These are phyloP conservation scores for Acephala macrosclerotiorum DNA, from an alignment of 2,329 filamentous ascomycete genomes.

Conservation along the genomic window DNA sequence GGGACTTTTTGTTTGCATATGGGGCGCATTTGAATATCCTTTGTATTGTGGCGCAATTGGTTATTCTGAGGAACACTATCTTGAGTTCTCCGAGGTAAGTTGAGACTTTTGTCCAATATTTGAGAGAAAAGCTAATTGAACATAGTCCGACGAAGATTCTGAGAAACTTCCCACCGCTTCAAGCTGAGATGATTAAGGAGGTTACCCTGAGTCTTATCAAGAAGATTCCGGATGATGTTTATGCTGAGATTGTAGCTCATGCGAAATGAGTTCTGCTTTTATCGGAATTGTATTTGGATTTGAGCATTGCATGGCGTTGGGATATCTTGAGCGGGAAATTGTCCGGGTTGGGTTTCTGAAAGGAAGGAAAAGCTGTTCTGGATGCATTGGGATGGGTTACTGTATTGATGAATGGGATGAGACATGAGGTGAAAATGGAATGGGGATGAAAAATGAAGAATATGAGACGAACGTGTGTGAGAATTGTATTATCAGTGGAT, in stretches of 20 bases:
- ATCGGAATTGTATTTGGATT: neutral
- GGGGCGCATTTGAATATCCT: slow-evolving; percentile 94
- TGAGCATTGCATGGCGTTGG: slow-evolving; percentile 2
- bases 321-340: neutral
- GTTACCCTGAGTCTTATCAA: slow-evolving; percentile 86
- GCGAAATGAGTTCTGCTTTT: slow-evolving; percentile 65
- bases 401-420: neutral
- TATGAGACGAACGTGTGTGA: neutral
- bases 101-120: neutral
- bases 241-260: slow-evolving; percentile 87
- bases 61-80: slow-evolving; percentile 85
- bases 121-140: slow-evolving; percentile 13
- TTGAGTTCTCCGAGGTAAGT: slow-evolving; percentile 82
- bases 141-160: slow-evolving; percentile 88
- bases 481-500: neutral
- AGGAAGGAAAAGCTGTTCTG: slow-evolving; percentile 1
- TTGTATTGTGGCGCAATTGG: slow-evolving; percentile 94
- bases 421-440: neutral
- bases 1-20: slow-evolving; percentile 98
- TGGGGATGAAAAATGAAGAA: neutral
- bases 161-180: slow-evolving; percentile 84
- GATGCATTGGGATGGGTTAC: neutral
- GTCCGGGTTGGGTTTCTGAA: neutral
- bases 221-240: slow-evolving; percentile 90
- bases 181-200: slow-evolving; percentile 84